Conservation (phyloP, 257 asterid species). For the Solanum sitiens region DNA sequence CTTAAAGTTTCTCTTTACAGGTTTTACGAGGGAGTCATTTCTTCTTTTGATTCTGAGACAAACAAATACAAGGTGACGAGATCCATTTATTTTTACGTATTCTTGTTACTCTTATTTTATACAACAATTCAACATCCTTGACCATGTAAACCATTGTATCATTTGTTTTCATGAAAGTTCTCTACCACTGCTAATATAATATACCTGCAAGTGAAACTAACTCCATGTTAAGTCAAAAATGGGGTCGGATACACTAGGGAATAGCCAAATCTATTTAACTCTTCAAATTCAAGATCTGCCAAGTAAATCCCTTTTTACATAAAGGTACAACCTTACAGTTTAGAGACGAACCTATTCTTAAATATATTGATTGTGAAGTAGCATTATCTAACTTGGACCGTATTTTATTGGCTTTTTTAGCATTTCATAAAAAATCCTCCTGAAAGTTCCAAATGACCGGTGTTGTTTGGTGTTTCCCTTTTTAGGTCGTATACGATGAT, state of each 20-base stretch:
- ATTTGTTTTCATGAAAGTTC: background rate
- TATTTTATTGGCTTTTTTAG: background rate
- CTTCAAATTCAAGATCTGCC: background rate
- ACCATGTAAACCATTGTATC: background rate
- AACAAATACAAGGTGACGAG: constrained; percentile 36
- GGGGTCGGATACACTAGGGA: background rate
- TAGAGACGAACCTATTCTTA: background rate
- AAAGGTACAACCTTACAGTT: background rate
- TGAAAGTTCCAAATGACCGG: background rate
- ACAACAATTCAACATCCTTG: background rate
- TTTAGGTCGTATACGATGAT: constrained; percentile 40
- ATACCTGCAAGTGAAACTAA: background rate
- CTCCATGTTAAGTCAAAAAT: background rate
- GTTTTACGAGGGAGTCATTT: constrained; percentile 38
- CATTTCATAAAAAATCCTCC: background rate
- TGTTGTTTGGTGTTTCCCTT: background rate
- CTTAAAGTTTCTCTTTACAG: constrained; percentile 22
- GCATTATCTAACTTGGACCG: background rate
- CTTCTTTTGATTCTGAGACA: constrained; percentile 31
- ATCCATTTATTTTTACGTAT: background rate
- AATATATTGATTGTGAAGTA: background rate
- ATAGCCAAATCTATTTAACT: background rate
- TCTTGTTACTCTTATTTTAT: background rate
- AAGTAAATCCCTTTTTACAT: background rate
- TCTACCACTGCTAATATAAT: background rate